Evolutionary conservation across 331 rosid genomes (phyloP), one percentile per base, ranked within the genome.

Genomic region (Telfairia occidentalis): DNA sequence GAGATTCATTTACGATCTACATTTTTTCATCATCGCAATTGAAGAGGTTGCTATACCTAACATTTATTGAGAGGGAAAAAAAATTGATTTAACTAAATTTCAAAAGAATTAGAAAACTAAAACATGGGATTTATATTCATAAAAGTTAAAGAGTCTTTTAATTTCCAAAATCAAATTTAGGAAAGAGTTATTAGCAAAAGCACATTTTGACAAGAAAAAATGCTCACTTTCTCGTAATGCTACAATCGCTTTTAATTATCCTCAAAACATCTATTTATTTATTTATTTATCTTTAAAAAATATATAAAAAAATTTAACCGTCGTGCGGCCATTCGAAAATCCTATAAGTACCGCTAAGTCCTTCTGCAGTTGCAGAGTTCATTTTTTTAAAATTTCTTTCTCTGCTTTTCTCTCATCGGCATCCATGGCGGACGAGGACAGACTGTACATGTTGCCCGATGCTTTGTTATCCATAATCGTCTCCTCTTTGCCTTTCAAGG

Each of bases 401-500:
- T 60, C 13, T 16, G 26, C 18, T 37, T 65, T 19, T 65, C 72
- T 65, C 50, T 21, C 2, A n/a, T 9, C 30, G 32, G 50, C 30
- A 38, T 37, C 72, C 16, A 65, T 65, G 72, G 50, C 72, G 32
- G 30, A 19, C 10, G 50, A 10, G 9, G 72, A 65, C 50, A 38
- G 13, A 65, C 1, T 37, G 4, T 32, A 65, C n/a, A 5, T 42
- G 2, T 73, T 81, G 6, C 69, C 82, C 0, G 79, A 78, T 2
- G 2, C 38, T 1, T 9, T 86, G 7, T 74, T 85, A 9, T 16
- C 57, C 2, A 0, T n/a, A 9, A 83, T 86, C 5, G 5, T 85
- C 46, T 85, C 89, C 4, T 66, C 21, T 5, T 71, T 89, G 38
- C 81, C 89, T 10, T 86, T 84, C 83, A 79, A 75, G 37, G 88